phyloP scores from a whole-genome alignment of 225 moss, liverwort and hornwort species.

The Pleurozium schreberi region DNA sequence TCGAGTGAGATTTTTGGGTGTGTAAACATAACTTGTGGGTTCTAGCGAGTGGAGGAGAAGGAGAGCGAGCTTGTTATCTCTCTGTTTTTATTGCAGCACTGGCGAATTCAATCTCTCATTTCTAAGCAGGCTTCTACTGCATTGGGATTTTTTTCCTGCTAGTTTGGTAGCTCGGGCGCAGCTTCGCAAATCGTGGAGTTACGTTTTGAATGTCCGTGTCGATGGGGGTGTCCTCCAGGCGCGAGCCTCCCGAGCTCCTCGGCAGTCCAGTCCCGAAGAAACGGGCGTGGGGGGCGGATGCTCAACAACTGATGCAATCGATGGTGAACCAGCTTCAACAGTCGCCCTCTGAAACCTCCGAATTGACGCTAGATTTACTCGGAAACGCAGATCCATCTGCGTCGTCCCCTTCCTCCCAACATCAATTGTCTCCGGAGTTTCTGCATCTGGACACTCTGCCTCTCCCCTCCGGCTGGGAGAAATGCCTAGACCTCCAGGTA shows the following conservation, averaged over 20 bases:
- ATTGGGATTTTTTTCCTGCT: neutral
- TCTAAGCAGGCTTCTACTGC: neutral
- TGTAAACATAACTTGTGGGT: neutral
- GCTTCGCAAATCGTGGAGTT: neutral
- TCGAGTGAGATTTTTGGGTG: neutral
- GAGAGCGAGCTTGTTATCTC: neutral
- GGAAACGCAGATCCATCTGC: neutral
- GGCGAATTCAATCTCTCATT: neutral
- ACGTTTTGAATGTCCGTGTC: slow-evolving; percentile 25
- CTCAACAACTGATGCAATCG: slow-evolving; percentile 50
- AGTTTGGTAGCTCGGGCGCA: neutral
- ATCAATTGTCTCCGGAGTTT: slow-evolving; percentile 13
- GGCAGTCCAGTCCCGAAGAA: slow-evolving; percentile 24
- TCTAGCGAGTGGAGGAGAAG: too few species aligned
- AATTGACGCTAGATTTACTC: slow-evolving; percentile 39
- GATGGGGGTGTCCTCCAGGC: slow-evolving; percentile 29
- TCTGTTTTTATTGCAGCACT: neutral
- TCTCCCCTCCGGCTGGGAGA: slow-evolving; percentile 42
- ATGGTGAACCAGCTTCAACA: slow-evolving; percentile 55
- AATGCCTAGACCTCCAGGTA: slow-evolving; percentile 58
- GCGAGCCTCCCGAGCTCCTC: slow-evolving; percentile 10
- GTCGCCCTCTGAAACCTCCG: neutral
- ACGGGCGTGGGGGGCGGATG: slow-evolving; percentile 48
- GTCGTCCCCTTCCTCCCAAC: neutral
- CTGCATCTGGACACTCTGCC: slow-evolving; percentile 27